Evolutionary conservation across 208 protist genomes (phyloP), one percentile per base, ranked within the genome.

Genomic region (Wallacemonas collosoma): DNA sequence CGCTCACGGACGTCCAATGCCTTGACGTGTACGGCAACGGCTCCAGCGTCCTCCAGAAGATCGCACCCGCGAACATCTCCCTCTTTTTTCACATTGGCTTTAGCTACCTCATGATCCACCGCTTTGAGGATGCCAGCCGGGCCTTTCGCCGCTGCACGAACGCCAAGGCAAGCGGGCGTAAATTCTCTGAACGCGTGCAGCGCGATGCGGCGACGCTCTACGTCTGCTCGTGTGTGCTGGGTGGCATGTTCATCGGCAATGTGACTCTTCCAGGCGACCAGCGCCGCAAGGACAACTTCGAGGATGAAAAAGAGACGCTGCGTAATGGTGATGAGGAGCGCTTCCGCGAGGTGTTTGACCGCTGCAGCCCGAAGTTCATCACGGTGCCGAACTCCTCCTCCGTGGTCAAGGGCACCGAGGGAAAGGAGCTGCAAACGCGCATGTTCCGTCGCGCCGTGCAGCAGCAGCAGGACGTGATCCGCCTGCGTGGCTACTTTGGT

Each of bases 101-200:
- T 83, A 90, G 90, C 79, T 97, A 97, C 76, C 82, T 97, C 17
- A 97, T 95, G 93, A 83, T 97, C 66, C 89, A 86, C 71, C 93
- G 93, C 76, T 97, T 94, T 77, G 87, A 90, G 47, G 93, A 97
- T 72, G 89, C 93, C 66, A 89, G 83, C 77, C 87, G 88, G 58
- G 77, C 79, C 73, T 94, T 97, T 68, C 90, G 87, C 68, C 79
- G 86, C 63, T 94, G 88, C 72, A 51, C 93, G 53, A 77, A 76
- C 17, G 79, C 82, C 40, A 94, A 93, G 77, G 74, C 87, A 14
- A 81, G 71, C 55, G 88, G 79, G 73, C 86, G 89, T 60, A 87
- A 85, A 63, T 97, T 95, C 80, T 88, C 89, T 8, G 88, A 97
- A 73, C 87, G 88, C 36, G 81, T 97, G 53, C 90, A 93, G 77